Conservation (phyloP, 257 asterid genomes). For the Jacaranda copaia region DNA sequence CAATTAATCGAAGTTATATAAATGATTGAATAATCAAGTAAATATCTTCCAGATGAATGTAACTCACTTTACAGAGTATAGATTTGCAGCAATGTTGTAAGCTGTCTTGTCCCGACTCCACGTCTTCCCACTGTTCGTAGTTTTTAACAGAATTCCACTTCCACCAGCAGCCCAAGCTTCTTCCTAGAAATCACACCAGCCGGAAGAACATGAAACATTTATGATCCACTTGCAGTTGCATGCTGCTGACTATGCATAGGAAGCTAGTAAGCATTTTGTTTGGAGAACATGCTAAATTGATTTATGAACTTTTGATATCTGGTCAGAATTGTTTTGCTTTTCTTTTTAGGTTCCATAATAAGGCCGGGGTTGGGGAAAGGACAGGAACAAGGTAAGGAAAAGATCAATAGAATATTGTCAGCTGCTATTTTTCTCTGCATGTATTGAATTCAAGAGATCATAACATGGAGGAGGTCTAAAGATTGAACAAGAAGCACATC, state of each 20-base stretch:
- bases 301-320: neutral
- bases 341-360: neutral
- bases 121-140: slow-evolving; percentile 86
- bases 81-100: slow-evolving; percentile 96
- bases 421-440: no score
- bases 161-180: slow-evolving; percentile 99
- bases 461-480: no score
- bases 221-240: neutral
- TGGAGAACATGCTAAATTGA: neutral
- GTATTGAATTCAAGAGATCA: no score
- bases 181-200: slow-evolving; percentile 52
- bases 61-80: slow-evolving; percentile 92
- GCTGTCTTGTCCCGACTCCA: slow-evolving; percentile 97
- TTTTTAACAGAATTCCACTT: slow-evolving; percentile 88
- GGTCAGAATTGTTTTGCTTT: neutral
- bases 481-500: no score
- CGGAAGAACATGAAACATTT: slow-evolving; percentile 7
- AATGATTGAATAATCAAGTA: slow-evolving; percentile 1
- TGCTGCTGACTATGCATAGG: neutral
- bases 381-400: no score
- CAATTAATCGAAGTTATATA: slow-evolving; percentile 8
- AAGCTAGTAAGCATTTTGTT: neutral
- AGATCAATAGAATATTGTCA: neutral
- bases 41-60: slow-evolving; percentile 16
- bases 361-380: neutral